phyloP scores from a whole-genome alignment of 179 eudicot genomes.

The Heliamphora pulchella region DNA sequence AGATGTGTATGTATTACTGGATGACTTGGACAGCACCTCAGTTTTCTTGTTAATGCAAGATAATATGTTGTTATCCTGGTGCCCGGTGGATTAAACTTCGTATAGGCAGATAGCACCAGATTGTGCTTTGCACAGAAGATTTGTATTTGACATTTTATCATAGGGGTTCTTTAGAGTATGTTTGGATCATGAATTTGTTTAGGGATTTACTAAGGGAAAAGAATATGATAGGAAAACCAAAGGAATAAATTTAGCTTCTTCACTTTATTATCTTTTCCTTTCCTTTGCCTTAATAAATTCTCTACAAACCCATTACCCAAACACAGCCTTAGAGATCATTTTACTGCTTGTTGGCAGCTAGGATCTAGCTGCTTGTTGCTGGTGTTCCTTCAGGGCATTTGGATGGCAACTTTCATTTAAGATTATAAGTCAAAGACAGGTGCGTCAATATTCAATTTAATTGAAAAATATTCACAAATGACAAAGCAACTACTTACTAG shows the following conservation, averaged over 20 bases:
- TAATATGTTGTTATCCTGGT: neutral
- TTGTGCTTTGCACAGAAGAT: no score
- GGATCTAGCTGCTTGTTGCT: neutral
- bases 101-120: no score
- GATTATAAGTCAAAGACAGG: neutral
- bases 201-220: no score
- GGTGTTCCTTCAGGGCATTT: neutral
- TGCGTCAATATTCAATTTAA: neutral
- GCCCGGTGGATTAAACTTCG: neutral
- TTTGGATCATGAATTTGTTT: neutral
- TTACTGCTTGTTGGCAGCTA: neutral
- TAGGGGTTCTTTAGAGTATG: neutral
- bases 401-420: neutral
- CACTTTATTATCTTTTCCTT: no score
- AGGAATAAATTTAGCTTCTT: no score
- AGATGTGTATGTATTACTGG: neutral
- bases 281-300: neutral
- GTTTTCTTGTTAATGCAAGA: neutral
- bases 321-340: neutral
- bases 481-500: slow-evolving; percentile 37
- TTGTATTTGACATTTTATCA: neutral
- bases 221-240: no score
- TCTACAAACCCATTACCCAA: neutral
- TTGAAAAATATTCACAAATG: neutral
- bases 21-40: neutral